Evolutionary conservation across 2,329 filamentous ascomycete species (phyloP).

Genomic region (Pestalotiopsis sp.): DNA sequence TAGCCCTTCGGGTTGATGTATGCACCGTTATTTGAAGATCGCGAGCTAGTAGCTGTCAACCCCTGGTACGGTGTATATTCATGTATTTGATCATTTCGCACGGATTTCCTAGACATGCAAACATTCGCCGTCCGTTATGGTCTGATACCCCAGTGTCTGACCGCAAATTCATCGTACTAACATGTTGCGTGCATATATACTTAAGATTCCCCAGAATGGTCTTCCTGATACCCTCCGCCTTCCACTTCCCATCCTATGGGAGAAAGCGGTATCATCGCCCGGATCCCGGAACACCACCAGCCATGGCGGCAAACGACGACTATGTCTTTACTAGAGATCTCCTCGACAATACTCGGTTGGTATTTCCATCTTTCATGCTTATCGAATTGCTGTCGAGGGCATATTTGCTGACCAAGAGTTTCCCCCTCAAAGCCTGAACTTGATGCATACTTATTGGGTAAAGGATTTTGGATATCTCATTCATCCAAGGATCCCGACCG

Average conservation of each 20-base stretch:
- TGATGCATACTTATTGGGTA: slow-evolving; percentile 18
- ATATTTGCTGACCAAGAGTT: not conserved
- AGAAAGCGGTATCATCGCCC: not conserved
- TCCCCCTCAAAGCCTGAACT: slow-evolving; percentile 14
- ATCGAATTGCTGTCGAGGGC: not conserved
- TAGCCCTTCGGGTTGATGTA: too few relatives aligned
- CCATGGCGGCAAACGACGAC: slow-evolving; percentile 14
- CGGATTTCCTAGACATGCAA: too few relatives aligned
- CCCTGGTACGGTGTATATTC: too few relatives aligned
- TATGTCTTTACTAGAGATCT: slow-evolving; percentile 15
- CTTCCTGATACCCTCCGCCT: not conserved
- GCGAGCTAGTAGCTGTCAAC: too few relatives aligned
- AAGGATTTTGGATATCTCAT: slow-evolving; percentile 21
- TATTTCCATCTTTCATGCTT: not conserved
- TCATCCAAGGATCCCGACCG: slow-evolving; percentile 21
- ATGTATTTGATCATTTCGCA: too few relatives aligned
- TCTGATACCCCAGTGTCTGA: not conserved
- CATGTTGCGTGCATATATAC: not conserved
- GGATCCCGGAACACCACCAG: not conserved
- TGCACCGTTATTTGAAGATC: too few relatives aligned
- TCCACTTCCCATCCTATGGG: not conserved
- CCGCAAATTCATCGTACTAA: not conserved
- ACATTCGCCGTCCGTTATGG: too few relatives aligned
- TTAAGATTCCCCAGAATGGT: not conserved
- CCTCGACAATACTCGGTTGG: slow-evolving; percentile 15